Conservation (phyloP, 225 moss, liverwort and hornwort genomes). For the Marchantia paleacea region DNA sequence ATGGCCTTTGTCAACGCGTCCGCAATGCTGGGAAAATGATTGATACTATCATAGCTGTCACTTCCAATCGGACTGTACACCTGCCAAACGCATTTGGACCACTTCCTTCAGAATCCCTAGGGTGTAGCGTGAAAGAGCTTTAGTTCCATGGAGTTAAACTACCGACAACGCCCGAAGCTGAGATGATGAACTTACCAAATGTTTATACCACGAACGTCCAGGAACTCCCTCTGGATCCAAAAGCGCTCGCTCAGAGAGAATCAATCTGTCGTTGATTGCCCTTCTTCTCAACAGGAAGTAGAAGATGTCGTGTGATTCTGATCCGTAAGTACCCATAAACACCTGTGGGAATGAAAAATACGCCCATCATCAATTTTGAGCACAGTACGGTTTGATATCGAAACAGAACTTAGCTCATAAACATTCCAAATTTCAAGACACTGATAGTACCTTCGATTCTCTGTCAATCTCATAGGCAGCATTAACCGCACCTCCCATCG, state of each 20-base stretch:
- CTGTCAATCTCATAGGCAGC: conserved; percentile 20
- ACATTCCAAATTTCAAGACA: background rate
- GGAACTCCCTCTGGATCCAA: conserved; percentile 36
- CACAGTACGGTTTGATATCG: background rate
- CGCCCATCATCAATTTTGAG: background rate
- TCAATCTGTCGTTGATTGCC: conserved; percentile 45
- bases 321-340: conserved; percentile 24
- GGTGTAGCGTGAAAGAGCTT: background rate
- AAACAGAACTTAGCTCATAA: background rate
- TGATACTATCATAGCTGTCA: conserved; percentile 30
- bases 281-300: conserved; percentile 40
- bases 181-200: conserved; percentile 29
- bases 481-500: conserved; percentile 1
- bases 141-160: background rate
- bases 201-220: conserved; percentile 41
- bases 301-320: conserved; percentile 26
- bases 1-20: conserved; percentile 27
- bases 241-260: conserved; percentile 41
- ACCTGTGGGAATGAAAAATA: background rate
- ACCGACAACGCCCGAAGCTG: background rate
- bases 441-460: conserved; percentile 5
- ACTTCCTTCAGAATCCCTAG: background rate
- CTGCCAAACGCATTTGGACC: conserved; percentile 7
- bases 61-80: conserved; percentile 34
- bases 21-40: conserved; percentile 36